These are phyloP conservation scores for Dissophora ornata DNA, from an alignment of 192 early-diverging fungal species.

Conservation along the genomic window DNA sequence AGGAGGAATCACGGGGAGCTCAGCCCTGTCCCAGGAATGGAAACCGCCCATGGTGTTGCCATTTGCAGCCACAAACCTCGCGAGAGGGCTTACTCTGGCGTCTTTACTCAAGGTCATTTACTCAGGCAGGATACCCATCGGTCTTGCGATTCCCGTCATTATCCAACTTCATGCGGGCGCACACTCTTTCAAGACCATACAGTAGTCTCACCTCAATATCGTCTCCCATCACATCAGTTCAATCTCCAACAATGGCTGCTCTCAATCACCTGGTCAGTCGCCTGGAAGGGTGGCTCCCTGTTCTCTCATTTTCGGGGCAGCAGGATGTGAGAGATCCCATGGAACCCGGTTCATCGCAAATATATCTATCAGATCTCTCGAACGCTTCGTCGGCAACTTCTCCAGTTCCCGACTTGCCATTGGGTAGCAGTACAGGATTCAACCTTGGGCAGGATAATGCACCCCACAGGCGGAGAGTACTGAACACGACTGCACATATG, in stretches of 20 bases:
- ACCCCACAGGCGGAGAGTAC: conserved; percentile 3
- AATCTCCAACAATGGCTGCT: not conserved
- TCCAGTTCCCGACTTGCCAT: not conserved
- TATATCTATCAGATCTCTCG: too few species aligned
- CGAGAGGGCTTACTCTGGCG: too few species aligned
- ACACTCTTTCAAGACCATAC: too few species aligned
- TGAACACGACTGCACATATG: not conserved
- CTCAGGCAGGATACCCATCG: too few species aligned
- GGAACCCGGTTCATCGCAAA: not conserved
- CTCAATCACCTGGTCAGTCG: conserved; percentile 2
- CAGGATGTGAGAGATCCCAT: not conserved
- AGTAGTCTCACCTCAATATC: not conserved
- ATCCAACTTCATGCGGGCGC: too few species aligned
- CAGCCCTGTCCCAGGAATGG: conserved; percentile 36
- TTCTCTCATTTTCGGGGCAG: not conserved
- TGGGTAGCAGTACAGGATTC: not conserved
- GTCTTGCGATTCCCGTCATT: too few species aligned
- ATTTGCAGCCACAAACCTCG: conserved; percentile 22
- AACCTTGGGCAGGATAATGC: not conserved
- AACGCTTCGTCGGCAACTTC: not conserved
- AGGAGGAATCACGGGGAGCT: too few species aligned
- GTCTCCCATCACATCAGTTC: conserved; percentile 2
- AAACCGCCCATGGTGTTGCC: conserved; percentile 33
- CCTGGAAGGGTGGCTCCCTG: not conserved
- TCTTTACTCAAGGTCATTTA: too few species aligned